A percentile compares a stretch with the other conserved stretches of the same genome.
Evolutionary conservation across 2,329 filamentous ascomycete species (phyloP).

Genomic region (Cucurbitaria berberidis): DNA sequence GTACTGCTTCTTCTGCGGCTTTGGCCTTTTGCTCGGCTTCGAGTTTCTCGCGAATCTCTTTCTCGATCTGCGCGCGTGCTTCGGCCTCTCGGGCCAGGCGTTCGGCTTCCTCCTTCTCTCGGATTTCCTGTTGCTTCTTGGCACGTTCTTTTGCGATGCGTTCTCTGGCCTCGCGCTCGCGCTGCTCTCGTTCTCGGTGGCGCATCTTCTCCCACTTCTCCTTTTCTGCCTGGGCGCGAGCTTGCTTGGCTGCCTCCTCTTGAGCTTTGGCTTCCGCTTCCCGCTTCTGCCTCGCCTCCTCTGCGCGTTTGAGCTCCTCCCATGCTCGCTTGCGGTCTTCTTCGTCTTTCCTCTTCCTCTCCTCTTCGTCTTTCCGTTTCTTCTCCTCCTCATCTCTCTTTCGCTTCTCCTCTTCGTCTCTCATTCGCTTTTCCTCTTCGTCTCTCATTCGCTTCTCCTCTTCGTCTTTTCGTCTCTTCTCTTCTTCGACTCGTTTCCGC

Average conservation of each 20-base stretch:
- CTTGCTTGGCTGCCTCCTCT: constrained; percentile 56
- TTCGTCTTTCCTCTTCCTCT: constrained; percentile 51
- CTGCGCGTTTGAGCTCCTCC: constrained; percentile 50
- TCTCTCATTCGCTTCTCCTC: constrained; percentile 68
- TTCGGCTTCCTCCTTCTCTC: constrained; percentile 52
- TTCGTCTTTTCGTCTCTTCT: constrained; percentile 49
- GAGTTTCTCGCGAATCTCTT: constrained; percentile 51
- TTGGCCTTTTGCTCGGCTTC: constrained; percentile 49
- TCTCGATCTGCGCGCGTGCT: constrained; percentile 47
- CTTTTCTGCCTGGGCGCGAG: constrained; percentile 56
- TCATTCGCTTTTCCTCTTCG: constrained; percentile 60
- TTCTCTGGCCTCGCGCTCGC: constrained; percentile 57
- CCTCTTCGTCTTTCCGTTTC: constrained; percentile 16
- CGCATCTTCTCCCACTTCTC: constrained; percentile 59
- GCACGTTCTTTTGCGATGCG: constrained; percentile 50
- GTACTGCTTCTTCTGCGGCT: constrained; percentile 48
- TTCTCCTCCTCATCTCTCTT: constrained; percentile 58
- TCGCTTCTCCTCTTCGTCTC: constrained; percentile 14
- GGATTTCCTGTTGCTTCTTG: constrained; percentile 49
- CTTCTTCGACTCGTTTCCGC: constrained; percentile 50
- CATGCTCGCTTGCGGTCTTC: constrained; percentile 49
- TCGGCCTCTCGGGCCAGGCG: constrained; percentile 44
- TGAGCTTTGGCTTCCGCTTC: constrained; percentile 53
- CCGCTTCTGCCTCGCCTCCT: constrained; percentile 33
- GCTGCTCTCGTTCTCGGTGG: constrained; percentile 55